Evolutionary conservation across 805 yeast genomes (phyloP), one percentile per base, ranked within the genome.

Genomic region (Yarrowia sp.): DNA sequence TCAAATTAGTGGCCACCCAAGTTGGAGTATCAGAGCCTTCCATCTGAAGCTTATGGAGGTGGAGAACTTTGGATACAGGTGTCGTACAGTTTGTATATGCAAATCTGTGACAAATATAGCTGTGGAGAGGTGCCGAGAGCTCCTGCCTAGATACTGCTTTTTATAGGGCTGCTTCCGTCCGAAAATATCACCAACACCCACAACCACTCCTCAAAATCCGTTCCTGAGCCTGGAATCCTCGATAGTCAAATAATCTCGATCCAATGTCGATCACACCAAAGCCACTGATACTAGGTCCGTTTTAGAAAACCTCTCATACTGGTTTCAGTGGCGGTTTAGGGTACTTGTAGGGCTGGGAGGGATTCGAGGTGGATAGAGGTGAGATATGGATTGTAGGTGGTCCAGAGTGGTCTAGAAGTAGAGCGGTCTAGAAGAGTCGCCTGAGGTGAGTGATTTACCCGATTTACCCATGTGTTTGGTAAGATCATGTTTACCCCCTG

Each of bases 1-100:
- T 40, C 10, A 15, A 3, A 40, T 40, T 40, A 40, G 44, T 40
- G 44, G 44, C 44, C 19, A 15, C 24, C 5, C 33, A 44, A 44
- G 47, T 20, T 20, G 49, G 49, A 44, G 49, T 20, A 20, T 44
- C 49, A 43, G 49, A 44, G 49, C 49, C 49, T 20, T 14, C 33
- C 10, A 13, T n/a, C n/a, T 6, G 34, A 44, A 44, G 49, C 49
- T 20, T 44, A 20, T 20, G 34, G 10, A 44, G 33, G 49, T 44
- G 34, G 33, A 44, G 49, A 14, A 36, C 13, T 10, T 9, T 36
- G 38, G 38, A 10, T 9, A 6, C 38, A 36, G 38, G 38, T 36
- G 13, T 20, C 47, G 47, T 44, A 19, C 30, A 44, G 14, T 36
- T 36, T 12, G 38, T 36, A 36, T 36, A 36, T 24, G 30, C 30